Conservation (phyloP, 306 rosid species). For the Dalbergia cochinchinensis region DNA sequence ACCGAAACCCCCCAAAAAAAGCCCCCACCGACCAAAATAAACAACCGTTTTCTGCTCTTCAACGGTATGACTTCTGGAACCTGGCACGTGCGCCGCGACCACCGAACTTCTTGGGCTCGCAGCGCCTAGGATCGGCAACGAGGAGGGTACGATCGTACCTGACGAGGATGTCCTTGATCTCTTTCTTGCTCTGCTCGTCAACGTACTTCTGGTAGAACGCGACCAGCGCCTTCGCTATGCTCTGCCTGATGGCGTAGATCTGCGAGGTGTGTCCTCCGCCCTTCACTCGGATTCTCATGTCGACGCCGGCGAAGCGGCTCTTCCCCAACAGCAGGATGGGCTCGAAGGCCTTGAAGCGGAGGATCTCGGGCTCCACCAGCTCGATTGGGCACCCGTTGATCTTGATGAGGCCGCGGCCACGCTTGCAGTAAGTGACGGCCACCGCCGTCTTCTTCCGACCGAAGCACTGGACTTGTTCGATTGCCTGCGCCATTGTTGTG, state of each 20-base stretch:
- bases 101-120: constrained; percentile 96
- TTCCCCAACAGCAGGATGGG: constrained; percentile 79
- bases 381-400: constrained; percentile 90
- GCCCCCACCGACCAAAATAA: neutral
- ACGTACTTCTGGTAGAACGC: constrained; percentile 90
- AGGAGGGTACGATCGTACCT: constrained; percentile 79
- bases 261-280: constrained; percentile 91
- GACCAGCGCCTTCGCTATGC: constrained; percentile 82
- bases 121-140: constrained; percentile 86
- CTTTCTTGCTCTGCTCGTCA: constrained; percentile 93
- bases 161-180: constrained; percentile 81
- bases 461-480: constrained; percentile 82
- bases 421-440: constrained; percentile 90
- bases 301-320: constrained; percentile 75
- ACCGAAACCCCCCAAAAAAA: constrained; percentile 41
- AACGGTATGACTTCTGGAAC: constrained; percentile 96
- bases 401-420: constrained; percentile 82
- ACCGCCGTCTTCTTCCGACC: constrained; percentile 94
- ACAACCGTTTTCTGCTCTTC: neutral
- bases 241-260: constrained; percentile 87
- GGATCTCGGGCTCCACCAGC: constrained; percentile 82
- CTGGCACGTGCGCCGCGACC: constrained; percentile 93
- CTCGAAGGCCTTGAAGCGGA: constrained; percentile 83
- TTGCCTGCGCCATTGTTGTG: constrained; percentile 30
- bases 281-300: constrained; percentile 82